Conservation (phyloP, 176 grass and related monocot genomes). For the Oryza punctata region DNA sequence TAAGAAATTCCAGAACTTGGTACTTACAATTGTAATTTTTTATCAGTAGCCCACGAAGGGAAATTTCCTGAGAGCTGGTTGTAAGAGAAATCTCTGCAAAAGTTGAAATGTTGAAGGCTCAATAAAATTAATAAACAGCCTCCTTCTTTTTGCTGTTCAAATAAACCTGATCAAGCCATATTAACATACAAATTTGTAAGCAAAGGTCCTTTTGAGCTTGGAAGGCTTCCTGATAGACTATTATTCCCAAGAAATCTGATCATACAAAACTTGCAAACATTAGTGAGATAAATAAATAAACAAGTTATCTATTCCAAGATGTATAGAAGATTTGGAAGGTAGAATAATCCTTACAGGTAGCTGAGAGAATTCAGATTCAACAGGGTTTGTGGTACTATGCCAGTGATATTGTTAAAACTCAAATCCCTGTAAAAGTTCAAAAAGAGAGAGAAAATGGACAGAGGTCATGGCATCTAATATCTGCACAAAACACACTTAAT, state of each 20-base stretch:
- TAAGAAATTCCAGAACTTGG: neutral
- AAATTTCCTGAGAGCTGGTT: slow-evolving; percentile 56
- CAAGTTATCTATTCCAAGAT: neutral
- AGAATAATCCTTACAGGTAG: slow-evolving; percentile 51
- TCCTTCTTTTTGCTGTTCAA: neutral
- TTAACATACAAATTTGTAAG: slow-evolving; percentile 46
- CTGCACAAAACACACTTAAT: neutral
- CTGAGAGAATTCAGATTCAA: no score
- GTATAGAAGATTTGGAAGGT: neutral
- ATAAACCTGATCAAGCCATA: neutral
- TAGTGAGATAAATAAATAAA: neutral
- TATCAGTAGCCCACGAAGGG: slow-evolving; percentile 48
- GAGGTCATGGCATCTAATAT: neutral
- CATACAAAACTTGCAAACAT: no score
- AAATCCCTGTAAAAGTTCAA: slow-evolving; percentile 56
- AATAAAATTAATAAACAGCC: neutral
- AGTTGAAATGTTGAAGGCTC: neutral
- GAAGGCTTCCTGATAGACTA: slow-evolving; percentile 51
- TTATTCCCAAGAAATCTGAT: no score
- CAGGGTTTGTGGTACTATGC: slow-evolving; percentile 48
- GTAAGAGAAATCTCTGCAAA: slow-evolving; percentile 60
- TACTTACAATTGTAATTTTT: slow-evolving; percentile 57
- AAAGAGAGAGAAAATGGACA: neutral
- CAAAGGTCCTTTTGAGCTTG: slow-evolving; percentile 37
- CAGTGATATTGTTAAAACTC: slow-evolving; percentile 88